Evolutionary conservation across 2,329 filamentous ascomycete genomes (phyloP), one percentile per base, ranked within the genome.

Genomic region (Fusarium nematophilum): DNA sequence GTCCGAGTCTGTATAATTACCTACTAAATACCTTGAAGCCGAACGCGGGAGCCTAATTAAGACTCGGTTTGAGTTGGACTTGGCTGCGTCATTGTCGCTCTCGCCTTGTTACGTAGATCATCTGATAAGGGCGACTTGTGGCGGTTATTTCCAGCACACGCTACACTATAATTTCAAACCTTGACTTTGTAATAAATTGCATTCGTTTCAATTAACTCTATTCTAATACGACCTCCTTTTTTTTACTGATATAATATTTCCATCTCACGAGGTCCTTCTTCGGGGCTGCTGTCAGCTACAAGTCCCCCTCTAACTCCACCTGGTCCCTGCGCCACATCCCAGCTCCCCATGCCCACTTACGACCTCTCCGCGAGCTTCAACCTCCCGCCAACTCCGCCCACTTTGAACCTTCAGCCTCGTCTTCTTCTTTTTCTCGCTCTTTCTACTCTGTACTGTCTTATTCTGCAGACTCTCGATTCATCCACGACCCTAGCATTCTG

Each of bases 291-390:
- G n/a, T n/a, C n/a, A n/a, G n/a, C n/a, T n/a, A n/a, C 6, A 55
- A 58, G 61, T 49, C 51, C 55, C 40, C 57, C 57, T 60, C 53
- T 58, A 54, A 63, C 62, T 51, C 21, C 37, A 47, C 31, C 26
- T 50, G 57, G 56, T 50, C 46, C 60, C 56, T 59, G 62, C 57
- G 62, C 62, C 62, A 64, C 57, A 39, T 40, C 36, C 47, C 47
- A 62, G 57, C 57, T 62, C 57, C 61, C 57, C 62, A 62, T 57
- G 45, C 46, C 42, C 40, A 52, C 42, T 40, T 54, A 40, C 44
- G 48, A 48, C 40, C 27, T 47, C 33, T 13, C 30, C 27, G 33
- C 30, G 48, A 65, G 58, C 62, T 63, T 65, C 54, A 36, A 38
- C 21, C 31, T 38, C 47, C 57, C 49, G 43, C 49, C 43, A 36